These are phyloP conservation scores for Nicotiana noctiflora DNA, from an alignment of 257 asterid genomes.

Conservation along the genomic window DNA sequence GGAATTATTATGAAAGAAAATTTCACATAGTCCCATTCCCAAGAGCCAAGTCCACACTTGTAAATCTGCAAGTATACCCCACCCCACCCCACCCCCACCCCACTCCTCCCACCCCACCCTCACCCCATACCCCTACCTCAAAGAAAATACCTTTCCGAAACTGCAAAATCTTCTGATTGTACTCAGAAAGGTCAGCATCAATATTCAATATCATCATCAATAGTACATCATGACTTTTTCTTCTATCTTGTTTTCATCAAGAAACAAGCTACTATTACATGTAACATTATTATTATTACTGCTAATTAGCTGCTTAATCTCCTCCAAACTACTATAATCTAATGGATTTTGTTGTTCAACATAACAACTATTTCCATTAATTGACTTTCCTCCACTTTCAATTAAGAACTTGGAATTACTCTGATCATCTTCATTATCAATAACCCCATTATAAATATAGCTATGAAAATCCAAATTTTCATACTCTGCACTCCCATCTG, in stretches of 20 bases:
- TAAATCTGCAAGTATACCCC: not conserved
- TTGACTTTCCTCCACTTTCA: not conserved
- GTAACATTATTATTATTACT: slow-evolving; percentile 20
- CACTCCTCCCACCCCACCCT: no score
- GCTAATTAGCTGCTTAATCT: slow-evolving; percentile 63
- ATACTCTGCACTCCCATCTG: slow-evolving; percentile 36
- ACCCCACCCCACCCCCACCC: no score
- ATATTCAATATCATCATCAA: not conserved
- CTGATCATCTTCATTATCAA: slow-evolving; percentile 21
- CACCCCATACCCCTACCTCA: no score
- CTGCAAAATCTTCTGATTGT: slow-evolving; percentile 2
- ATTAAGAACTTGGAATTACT: not conserved
- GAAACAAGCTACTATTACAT: slow-evolving; percentile 21
- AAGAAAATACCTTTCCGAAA: not conserved
- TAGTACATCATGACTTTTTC: slow-evolving; percentile 22
- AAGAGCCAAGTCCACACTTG: not conserved
- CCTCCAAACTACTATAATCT: slow-evolving; percentile 61
- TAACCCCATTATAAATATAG: slow-evolving; percentile 18
- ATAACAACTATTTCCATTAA: slow-evolving; percentile 7
- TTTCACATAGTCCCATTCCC: not conserved
- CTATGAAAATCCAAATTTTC: slow-evolving; percentile 20
- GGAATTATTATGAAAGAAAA: no score
- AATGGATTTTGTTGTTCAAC: slow-evolving; percentile 27
- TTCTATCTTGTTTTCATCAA: slow-evolving; percentile 42
- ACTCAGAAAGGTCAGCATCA: not conserved